Evolutionary conservation across 208 protist species (phyloP).

Genomic region (Trypanosoma cruzi): DNA sequence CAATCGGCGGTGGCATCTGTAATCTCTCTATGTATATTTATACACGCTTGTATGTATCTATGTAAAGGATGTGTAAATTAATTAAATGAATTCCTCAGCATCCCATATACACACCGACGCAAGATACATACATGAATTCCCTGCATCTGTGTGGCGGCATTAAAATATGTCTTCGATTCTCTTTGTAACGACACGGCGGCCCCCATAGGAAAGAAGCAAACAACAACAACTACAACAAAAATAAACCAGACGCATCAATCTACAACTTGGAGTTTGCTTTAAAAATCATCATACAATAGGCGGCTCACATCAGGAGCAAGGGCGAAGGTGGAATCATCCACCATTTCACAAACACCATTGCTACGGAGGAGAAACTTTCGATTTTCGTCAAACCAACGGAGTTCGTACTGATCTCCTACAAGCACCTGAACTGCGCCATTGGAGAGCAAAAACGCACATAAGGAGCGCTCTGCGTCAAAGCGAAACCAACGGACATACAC

Average conservation of each 20-base stretch:
- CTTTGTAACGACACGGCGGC: too few species aligned
- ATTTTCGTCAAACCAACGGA: constrained; percentile 84
- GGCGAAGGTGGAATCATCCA: constrained; percentile 71
- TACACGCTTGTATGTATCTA: constrained; percentile 9
- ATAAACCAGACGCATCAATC: constrained; percentile 3
- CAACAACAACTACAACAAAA: constrained; percentile 13
- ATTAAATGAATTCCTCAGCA: too few species aligned
- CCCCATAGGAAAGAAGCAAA: constrained; percentile 14
- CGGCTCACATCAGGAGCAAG: constrained; percentile 62
- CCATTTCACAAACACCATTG: constrained; percentile 85
- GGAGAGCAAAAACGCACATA: constrained; percentile 84
- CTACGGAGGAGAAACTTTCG: constrained; percentile 82
- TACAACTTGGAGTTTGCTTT: not conserved
- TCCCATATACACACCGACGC: too few species aligned
- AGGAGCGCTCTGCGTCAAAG: constrained; percentile 60
- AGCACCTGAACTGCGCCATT: constrained; percentile 86
- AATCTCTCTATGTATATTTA: constrained; percentile 13
- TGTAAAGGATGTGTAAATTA: too few species aligned
- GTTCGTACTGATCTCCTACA: constrained; percentile 78
- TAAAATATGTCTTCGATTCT: too few species aligned
- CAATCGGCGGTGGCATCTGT: constrained; percentile 10
- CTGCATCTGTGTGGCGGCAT: not conserved
- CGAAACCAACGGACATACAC: constrained; percentile 91
- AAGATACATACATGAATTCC: constrained; percentile 10
- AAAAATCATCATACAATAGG: constrained; percentile 70